A percentile compares a stretch with the other conserved stretches of the same genome.
phyloP scores from a whole-genome alignment of 768 basidiomycete species.

The Tylopilus vinaceipallidus region DNA sequence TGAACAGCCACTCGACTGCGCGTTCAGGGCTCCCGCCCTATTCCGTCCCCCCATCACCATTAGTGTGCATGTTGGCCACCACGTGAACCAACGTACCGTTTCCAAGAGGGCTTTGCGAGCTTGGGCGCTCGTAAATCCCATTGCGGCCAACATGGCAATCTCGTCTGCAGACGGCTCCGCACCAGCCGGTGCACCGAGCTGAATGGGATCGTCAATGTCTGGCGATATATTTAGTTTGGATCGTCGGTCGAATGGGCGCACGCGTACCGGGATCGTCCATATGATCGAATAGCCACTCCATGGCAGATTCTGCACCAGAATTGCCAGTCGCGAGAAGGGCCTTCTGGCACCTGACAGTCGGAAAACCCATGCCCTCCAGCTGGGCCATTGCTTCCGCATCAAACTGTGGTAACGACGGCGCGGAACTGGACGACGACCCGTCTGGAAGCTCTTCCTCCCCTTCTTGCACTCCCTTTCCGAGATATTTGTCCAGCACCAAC shows the following conservation, averaged over 20 bases:
- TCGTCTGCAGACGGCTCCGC: constrained; percentile 67
- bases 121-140: constrained; percentile 88
- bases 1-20: constrained; percentile 96
- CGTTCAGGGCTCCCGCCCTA: constrained; percentile 77
- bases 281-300: constrained; percentile 94
- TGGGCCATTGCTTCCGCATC: constrained; percentile 71
- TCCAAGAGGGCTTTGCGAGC: constrained; percentile 85
- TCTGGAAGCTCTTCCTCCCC: constrained; percentile 71
- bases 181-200: constrained; percentile 14
- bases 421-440: constrained; percentile 37
- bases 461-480: constrained; percentile 68
- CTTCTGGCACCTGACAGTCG: constrained; percentile 79
- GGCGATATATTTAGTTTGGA: not conserved
- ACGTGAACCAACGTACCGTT: constrained; percentile 53
- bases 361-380: constrained; percentile 91
- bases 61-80: not conserved
- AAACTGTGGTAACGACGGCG: constrained; percentile 56
- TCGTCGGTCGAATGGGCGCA: not conserved
- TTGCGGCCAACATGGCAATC: constrained; percentile 73
- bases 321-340: constrained; percentile 88
- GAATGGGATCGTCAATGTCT: constrained; percentile 88
- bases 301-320: constrained; percentile 71
- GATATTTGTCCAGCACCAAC: constrained; percentile 59
- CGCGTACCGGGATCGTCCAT: constrained; percentile 87
- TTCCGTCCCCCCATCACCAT: not conserved